phyloP scores from a whole-genome alignment of 345 rosid species.

The Hibiscus trionum region DNA sequence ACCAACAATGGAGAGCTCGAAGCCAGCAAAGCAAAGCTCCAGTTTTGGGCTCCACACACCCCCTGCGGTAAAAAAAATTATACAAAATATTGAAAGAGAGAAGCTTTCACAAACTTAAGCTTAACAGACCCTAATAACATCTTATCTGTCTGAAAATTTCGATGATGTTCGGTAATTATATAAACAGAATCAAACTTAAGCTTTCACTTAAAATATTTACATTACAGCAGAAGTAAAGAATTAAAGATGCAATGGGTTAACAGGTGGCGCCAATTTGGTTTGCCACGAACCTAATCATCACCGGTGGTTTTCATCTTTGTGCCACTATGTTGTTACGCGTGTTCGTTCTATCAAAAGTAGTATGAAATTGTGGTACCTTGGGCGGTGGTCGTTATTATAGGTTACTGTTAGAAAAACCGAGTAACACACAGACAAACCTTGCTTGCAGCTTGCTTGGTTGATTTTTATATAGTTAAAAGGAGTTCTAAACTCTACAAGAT shows the following conservation, averaged over 20 bases:
- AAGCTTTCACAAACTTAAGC: not conserved
- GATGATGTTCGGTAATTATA: no score
- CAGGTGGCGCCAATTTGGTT: not conserved
- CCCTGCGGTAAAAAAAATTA: not conserved
- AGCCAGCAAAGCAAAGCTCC: slow-evolving; percentile 82
- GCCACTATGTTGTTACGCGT: not conserved
- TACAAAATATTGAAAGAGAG: not conserved
- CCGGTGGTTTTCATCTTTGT: not conserved
- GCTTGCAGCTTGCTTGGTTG: no score
- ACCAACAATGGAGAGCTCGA: slow-evolving; percentile 58
- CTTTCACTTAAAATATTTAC: not conserved
- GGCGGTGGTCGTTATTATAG: not conserved
- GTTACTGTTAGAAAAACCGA: not conserved
- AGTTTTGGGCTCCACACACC: slow-evolving; percentile 62
- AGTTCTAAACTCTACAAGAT: no score
- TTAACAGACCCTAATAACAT: slow-evolving; percentile 9
- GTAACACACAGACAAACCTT: not conserved
- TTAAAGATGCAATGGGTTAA: not conserved
- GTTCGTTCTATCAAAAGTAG: not conserved
- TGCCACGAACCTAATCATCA: slow-evolving; percentile 6
- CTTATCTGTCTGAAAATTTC: no score
- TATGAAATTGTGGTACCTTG: not conserved
- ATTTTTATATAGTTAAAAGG: no score
- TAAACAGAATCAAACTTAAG: no score
- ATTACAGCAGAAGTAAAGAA: not conserved